Evolutionary conservation across 345 rosid genomes (phyloP), one percentile per base, ranked within the genome.

Genomic region (Acer saccharum): DNA sequence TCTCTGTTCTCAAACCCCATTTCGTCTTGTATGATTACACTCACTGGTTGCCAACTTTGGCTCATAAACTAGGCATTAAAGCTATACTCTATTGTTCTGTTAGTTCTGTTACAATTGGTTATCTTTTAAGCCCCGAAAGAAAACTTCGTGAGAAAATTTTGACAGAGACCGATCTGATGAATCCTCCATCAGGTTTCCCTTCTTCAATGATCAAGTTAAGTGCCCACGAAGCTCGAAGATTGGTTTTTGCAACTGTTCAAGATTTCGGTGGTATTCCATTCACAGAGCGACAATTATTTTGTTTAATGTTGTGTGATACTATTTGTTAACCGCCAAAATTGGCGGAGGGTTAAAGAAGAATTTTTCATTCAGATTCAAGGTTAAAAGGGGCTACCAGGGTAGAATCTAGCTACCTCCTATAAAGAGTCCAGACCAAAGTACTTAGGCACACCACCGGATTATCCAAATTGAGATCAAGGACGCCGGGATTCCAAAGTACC

Each of bases 11-110:
- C 5, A 76, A 83, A n/a, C 90, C 88, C 29, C n/a, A 81, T 2
- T 54, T 73, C 1, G 46, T 83, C n/a, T 83, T 83, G 78, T 85
- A 48, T 35, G 86, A 87, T 81, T 83, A 75, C 52, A 54, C 83
- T 29, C 72, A 67, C 58, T 87, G 90, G 90, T 32, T 83, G 66
- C 84, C 87, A 0, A 8, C 35, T 0, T 2, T 82, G 10, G 44
- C 71, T 0, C 54, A 21, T 0, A 67, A 27, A 9, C 75, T 78
- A 10, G 80, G 76, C 43, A 74, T 83, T 6, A 82, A 76, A 75
- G 78, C 84, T 8, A 3, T 81, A 0, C 44, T 32, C 48, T 84
- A 76, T 50, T 68, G 48, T 23, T 67, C 18, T 11, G 4, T 74
- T 32, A 79, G 81, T 46, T 68, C 82, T 16, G 83, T 80, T 14